A percentile compares a stretch with the other conserved stretches of the same genome.
Evolutionary conservation across 2,329 filamentous ascomycete genomes (phyloP).

Genomic region (Neonectria magnoliae): DNA sequence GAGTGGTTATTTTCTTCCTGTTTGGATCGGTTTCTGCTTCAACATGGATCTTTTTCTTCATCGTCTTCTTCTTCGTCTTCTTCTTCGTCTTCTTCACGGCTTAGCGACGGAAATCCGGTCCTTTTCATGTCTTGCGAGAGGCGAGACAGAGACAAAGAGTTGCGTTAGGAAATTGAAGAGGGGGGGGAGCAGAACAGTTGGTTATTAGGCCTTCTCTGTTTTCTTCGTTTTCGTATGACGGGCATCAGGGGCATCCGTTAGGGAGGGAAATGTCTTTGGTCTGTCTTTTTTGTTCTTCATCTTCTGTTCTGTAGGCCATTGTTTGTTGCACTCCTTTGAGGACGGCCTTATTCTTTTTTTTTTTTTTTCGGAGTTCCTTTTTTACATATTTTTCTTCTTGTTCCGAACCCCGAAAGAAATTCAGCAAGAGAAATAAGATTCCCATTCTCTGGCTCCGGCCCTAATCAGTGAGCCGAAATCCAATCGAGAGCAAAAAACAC

Average conservation of each 20-base stretch:
- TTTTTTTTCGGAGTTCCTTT: neutral
- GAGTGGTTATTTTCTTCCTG: neutral
- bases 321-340: conserved; percentile 21
- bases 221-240: conserved; percentile 26
- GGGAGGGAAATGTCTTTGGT: conserved; percentile 5
- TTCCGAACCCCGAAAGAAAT: neutral
- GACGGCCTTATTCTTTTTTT: neutral
- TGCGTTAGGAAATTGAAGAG: neutral
- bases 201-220: conserved; percentile 6
- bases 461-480: neutral
- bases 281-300: conserved; percentile 7
- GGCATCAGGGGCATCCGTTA: conserved; percentile 23
- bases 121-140: conserved; percentile 9
- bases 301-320: neutral
- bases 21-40: neutral
- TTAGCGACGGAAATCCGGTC: conserved; percentile 1
- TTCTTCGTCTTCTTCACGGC: neutral
- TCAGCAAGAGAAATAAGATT: conserved; percentile 8
- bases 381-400: neutral
- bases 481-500: neutral
- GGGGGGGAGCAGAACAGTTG: conserved; percentile 2
- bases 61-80: neutral
- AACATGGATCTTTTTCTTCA: neutral
- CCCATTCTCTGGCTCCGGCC: neutral
- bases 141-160: neutral